Conservation (phyloP, 257 asterid genomes). For the Nicotiana paniculata region DNA sequence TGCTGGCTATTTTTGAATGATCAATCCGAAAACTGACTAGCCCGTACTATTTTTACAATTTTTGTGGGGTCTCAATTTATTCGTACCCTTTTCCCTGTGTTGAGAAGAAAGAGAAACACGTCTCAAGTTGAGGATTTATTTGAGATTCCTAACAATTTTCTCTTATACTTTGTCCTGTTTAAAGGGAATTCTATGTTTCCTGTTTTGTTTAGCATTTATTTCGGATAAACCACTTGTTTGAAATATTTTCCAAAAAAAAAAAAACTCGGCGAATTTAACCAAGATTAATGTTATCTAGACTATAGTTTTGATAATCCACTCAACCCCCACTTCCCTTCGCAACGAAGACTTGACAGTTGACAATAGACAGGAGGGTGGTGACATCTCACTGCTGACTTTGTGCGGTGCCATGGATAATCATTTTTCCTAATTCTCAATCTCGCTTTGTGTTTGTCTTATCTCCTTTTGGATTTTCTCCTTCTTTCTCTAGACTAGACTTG, state of each 20-base stretch:
- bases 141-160: background rate
- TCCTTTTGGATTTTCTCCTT: background rate
- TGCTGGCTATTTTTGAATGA: too few relatives aligned
- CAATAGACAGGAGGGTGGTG: background rate
- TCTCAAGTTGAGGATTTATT: background rate
- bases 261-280: too few relatives aligned
- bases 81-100: background rate
- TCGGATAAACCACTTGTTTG: too few relatives aligned
- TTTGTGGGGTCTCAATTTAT: background rate
- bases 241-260: background rate
- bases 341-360: background rate
- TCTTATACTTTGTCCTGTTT: background rate
- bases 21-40: too few relatives aligned
- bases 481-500: background rate
- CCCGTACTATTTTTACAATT: too few relatives aligned
- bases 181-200: background rate
- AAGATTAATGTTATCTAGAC: background rate
- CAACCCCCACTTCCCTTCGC: background rate
- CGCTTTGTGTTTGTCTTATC: background rate
- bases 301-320: background rate
- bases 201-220: background rate
- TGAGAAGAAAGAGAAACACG: background rate
- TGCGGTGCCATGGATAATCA: background rate
- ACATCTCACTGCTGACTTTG: background rate
- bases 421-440: background rate